phyloP scores from a whole-genome alignment of 441 rosid genomes.

The Gossypium schwendimanii region DNA sequence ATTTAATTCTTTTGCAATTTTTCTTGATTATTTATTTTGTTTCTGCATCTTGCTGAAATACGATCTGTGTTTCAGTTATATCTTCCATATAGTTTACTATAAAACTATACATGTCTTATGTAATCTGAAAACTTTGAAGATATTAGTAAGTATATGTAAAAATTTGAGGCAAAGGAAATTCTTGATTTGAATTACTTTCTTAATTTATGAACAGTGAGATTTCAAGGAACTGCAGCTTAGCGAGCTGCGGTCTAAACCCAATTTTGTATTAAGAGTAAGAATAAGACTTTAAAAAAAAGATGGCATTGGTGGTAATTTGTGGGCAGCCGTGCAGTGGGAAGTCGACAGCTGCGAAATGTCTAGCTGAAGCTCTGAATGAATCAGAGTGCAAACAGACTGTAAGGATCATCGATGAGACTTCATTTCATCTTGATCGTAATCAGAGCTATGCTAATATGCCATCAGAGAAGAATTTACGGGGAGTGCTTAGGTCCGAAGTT shows the following conservation, averaged over 20 bases:
- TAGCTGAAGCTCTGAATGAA: slow-evolving; percentile 60
- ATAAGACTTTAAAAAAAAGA: neutral
- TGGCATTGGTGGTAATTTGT: slow-evolving; percentile 89
- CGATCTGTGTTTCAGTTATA: neutral
- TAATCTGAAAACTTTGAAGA: neutral
- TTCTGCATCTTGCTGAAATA: neutral
- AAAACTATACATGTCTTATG: neutral
- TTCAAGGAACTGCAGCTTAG: neutral
- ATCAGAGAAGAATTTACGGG: slow-evolving; percentile 83
- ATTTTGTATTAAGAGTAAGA: neutral
- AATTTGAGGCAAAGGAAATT: neutral
- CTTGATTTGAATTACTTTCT: neutral
- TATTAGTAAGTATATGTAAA: neutral
- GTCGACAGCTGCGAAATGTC: slow-evolving; percentile 54
- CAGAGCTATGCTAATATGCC: slow-evolving; percentile 84
- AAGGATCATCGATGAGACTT: slow-evolving; percentile 63
- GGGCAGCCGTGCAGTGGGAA: slow-evolving; percentile 96
- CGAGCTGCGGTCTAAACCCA: neutral
- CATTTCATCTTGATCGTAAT: slow-evolving; percentile 80
- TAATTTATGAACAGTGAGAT: neutral
- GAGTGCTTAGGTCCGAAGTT: slow-evolving; percentile 86
- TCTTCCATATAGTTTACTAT: neutral
- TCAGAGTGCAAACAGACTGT: slow-evolving; percentile 51
- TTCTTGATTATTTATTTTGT: neutral
- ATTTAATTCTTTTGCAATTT: neutral